A percentile compares a stretch with the other conserved stretches of the same genome.
Evolutionary conservation across 1,139 yeast species (phyloP).

Genomic region (Yueomyces sp.): DNA sequence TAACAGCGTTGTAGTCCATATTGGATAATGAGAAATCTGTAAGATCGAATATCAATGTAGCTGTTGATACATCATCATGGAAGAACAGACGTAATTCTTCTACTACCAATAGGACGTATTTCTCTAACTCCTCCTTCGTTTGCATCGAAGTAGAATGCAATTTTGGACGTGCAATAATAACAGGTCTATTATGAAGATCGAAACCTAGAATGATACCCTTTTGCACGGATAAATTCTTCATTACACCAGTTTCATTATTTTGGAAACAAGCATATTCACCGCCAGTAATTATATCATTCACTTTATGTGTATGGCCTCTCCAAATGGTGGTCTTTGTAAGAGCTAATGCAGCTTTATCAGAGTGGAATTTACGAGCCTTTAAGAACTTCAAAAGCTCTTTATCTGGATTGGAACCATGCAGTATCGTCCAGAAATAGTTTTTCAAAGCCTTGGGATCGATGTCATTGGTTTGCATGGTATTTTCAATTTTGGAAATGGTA

Average conservation of each 20-base stretch:
- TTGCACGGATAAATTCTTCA: slow-evolving; percentile 32
- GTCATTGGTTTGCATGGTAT: background rate
- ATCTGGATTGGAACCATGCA: slow-evolving; percentile 63
- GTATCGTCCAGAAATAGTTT: slow-evolving; percentile 32
- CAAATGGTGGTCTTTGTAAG: slow-evolving; percentile 53
- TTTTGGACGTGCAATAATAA: slow-evolving; percentile 60
- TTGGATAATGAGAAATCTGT: slow-evolving; percentile 63
- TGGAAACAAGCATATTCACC: slow-evolving; percentile 42
- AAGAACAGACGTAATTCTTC: slow-evolving; percentile 58
- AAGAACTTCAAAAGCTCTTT: slow-evolving; percentile 51
- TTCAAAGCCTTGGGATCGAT: slow-evolving; percentile 24
- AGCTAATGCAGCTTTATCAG: slow-evolving; percentile 53
- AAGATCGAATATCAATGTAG: slow-evolving; percentile 64
- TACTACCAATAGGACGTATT: slow-evolving; percentile 51
- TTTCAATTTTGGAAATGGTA: background rate
- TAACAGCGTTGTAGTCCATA: slow-evolving; percentile 76
- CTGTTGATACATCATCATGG: slow-evolving; percentile 55
- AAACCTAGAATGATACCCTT: slow-evolving; percentile 56
- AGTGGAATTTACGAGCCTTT: slow-evolving; percentile 66
- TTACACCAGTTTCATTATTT: slow-evolving; percentile 21
- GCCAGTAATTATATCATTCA: slow-evolving; percentile 42
- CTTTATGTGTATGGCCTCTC: slow-evolving; percentile 46
- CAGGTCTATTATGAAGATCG: slow-evolving; percentile 55
- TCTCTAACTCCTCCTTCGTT: slow-evolving; percentile 52
- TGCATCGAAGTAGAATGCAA: slow-evolving; percentile 63